Evolutionary conservation across 345 rosid genomes (phyloP).

Genomic region (Salix dunnii): DNA sequence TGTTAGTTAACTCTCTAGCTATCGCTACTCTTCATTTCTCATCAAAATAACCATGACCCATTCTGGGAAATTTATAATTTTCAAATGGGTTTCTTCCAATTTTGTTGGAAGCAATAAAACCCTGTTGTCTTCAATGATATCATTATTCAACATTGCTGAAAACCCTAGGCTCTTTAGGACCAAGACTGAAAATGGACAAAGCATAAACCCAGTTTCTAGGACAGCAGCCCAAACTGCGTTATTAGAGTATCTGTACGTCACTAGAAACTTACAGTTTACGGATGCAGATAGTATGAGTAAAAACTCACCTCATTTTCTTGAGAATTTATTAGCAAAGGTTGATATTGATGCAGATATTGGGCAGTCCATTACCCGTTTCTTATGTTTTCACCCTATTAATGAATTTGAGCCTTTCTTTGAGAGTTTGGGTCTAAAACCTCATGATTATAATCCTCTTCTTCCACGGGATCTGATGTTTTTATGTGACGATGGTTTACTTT

Average conservation of each 20-base stretch:
- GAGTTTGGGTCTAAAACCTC: slow-evolving; percentile 64
- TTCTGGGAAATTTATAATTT: slow-evolving; percentile 36
- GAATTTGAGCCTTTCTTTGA: slow-evolving; percentile 90
- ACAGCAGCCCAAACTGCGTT: slow-evolving; percentile 61
- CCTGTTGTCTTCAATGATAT: slow-evolving; percentile 20
- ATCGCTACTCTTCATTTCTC: not conserved
- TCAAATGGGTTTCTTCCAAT: slow-evolving; percentile 44
- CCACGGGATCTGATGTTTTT: slow-evolving; percentile 47
- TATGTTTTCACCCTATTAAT: slow-evolving; percentile 72
- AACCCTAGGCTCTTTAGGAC: slow-evolving; percentile 46
- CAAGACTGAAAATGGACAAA: slow-evolving; percentile 14
- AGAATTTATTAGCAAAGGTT: slow-evolving; percentile 36
- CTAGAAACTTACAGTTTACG: slow-evolving; percentile 49
- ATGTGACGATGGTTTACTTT: slow-evolving; percentile 55
- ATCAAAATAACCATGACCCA: slow-evolving; percentile 31
- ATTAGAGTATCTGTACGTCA: slow-evolving; percentile 59
- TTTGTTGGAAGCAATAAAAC: slow-evolving; percentile 25
- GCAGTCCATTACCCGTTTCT: slow-evolving; percentile 38
- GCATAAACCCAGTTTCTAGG: slow-evolving; percentile 24
- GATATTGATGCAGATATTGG: slow-evolving; percentile 33
- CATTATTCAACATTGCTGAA: slow-evolving; percentile 15
- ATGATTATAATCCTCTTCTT: slow-evolving; percentile 44
- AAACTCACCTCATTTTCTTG: slow-evolving; percentile 56
- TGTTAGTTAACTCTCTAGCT: not conserved
- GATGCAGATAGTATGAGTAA: slow-evolving; percentile 69